Evolutionary conservation across 2,329 filamentous ascomycete genomes (phyloP).

Genomic region (Colletotrichum nymphaeae): DNA sequence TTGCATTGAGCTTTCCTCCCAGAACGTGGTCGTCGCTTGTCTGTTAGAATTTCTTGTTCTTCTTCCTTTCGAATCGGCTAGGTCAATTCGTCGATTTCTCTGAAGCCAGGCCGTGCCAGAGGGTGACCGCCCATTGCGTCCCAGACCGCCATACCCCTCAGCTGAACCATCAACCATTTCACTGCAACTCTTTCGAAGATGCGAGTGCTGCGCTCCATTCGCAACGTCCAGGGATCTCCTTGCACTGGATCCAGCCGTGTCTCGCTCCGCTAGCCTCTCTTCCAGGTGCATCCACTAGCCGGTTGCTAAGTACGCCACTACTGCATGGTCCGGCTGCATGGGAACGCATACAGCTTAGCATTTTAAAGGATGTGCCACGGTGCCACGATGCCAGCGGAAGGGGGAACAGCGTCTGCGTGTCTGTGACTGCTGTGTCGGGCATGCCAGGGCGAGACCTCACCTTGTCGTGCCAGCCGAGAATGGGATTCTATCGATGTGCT

Average conservation of each 20-base stretch:
- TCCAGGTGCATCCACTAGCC: slow-evolving; percentile 29
- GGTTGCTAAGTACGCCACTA: slow-evolving; percentile 25
- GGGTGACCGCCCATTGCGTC: slow-evolving; percentile 8
- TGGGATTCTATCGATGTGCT: slow-evolving; percentile 2
- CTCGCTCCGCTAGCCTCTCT: slow-evolving; percentile 21
- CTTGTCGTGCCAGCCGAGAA: slow-evolving; percentile 14
- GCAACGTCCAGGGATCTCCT: slow-evolving; percentile 18
- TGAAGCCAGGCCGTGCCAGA: slow-evolving; percentile 12
- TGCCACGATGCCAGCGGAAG: slow-evolving; percentile 25
- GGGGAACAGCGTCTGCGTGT: slow-evolving; percentile 7
- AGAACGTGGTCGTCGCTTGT: slow-evolving; percentile 7
- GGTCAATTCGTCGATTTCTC: slow-evolving; percentile 5
- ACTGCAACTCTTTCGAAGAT: slow-evolving; percentile 5
- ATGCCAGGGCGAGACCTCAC: slow-evolving; percentile 13
- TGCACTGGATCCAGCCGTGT: slow-evolving; percentile 23
- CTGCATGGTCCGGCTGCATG: slow-evolving; percentile 33
- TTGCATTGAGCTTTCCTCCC: background rate
- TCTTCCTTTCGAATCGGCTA: slow-evolving; percentile 5
- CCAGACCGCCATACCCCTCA: slow-evolving; percentile 33
- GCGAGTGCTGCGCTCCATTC: slow-evolving; percentile 14
- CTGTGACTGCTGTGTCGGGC: slow-evolving; percentile 7
- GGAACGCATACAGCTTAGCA: slow-evolving; percentile 33
- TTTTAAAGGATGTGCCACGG: background rate
- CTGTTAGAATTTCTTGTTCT: background rate
- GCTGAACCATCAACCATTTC: slow-evolving; percentile 21